Base-by-base conservation (phyloP, 2,329 filamentous ascomycete genomes). In the Penicillium sp. region DNA sequence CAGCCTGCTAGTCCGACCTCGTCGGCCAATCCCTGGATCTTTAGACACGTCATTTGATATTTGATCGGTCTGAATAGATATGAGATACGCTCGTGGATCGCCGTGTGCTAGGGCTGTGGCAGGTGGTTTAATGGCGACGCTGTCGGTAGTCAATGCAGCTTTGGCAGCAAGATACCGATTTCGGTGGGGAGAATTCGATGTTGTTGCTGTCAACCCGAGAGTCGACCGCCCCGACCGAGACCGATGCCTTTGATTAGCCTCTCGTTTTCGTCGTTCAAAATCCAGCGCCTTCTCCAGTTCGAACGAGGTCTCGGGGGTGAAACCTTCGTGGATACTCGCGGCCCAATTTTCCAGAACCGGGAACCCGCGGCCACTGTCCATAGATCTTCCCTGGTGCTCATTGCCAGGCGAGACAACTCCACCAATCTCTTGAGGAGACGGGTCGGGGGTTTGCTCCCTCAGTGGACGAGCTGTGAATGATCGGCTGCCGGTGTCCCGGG, bases 261-360 rank as follows among this genome's bases (percentile, higher is more conserved):
- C 62, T 57, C 62, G 67, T 56, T 70, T 70, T 7, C 68, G 61
- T 28, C 49, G 60, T 52, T 69, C 68, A 25, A 69, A 70, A 38
- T 70, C 68, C 30, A 69, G 58, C 8, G 68, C 68, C 45, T 54
- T 63, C 11, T 68, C 68, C 10, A 70, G 13, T 22, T 66, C 67
- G 1, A 55, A 51, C 2, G 45, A 40, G 26, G 22, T 52, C 4
- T 61, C 55, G 3, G 49, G 14, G 7, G 46, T 51, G 26, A 59
- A 49, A 7, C 33, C 62, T 28, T 63, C 43, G 4, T 64, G 63
- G 28, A 69, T 59, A 53, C 46, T 68, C 11, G 67, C 65, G 3
- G 67, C 67, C 67, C 67, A 69, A 49, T 65, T 63, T 19, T 68
- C 67, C 7, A 65, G 63, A 19, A 68, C 68, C 14, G 61, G 69